These are phyloP conservation scores for Oenanthe javanica DNA, from an alignment of 140 eudicot genomes.

Conservation along the genomic window DNA sequence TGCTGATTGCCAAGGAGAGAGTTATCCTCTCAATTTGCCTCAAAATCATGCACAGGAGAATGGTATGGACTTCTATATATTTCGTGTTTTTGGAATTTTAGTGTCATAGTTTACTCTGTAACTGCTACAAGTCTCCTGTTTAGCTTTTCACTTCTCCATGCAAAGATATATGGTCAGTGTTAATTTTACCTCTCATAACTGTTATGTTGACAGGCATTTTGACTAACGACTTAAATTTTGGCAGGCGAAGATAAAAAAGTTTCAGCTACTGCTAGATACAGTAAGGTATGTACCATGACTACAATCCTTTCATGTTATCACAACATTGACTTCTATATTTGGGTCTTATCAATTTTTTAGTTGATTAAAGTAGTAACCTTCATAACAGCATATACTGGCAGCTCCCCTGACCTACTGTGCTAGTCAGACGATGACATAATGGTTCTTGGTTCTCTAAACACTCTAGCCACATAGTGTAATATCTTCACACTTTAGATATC, in stretches of 20 bases:
- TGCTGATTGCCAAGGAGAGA: constrained; percentile 72
- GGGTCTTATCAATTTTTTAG: not conserved
- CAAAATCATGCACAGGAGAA: constrained; percentile 35
- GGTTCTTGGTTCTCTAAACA: not conserved
- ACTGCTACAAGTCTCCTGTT: not conserved
- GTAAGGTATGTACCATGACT: constrained; percentile 34
- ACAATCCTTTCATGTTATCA: not conserved
- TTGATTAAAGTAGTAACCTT: not conserved
- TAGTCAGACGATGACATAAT: not conserved
- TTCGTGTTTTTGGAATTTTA: not conserved
- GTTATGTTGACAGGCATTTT: not conserved
- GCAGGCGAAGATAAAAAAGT: constrained; percentile 46
- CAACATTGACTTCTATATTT: not conserved
- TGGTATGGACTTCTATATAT: constrained; percentile 30
- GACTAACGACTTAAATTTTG: constrained; percentile 12
- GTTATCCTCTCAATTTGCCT: constrained; percentile 31
- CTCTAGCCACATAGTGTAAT: not conserved
- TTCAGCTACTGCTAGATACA: constrained; percentile 34
- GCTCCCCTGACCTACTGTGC: constrained; percentile 1
- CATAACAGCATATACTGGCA: not conserved
- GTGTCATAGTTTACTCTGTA: not conserved
- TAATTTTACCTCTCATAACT: not conserved
- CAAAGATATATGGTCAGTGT: not conserved
- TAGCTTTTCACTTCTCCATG: not conserved
- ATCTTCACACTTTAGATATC: not conserved